Conservation (phyloP, 176 grass and related monocot genomes). For the Raddia guianensis region DNA sequence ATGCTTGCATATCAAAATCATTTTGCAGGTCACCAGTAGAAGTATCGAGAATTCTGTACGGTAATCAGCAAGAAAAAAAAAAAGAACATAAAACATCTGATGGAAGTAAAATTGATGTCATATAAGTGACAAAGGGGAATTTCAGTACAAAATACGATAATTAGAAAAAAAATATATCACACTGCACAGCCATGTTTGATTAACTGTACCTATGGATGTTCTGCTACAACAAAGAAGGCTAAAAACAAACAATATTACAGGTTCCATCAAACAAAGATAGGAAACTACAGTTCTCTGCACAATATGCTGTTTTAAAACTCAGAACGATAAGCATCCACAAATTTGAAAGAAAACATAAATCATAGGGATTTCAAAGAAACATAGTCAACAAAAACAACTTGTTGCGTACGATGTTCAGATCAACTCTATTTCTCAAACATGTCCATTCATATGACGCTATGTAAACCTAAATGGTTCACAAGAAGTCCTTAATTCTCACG, state of each 20-base stretch:
- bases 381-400: background rate
- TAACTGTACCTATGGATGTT: background rate
- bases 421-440: constrained; percentile 3
- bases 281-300: background rate
- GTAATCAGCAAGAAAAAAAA: constrained; percentile 31
- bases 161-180: background rate
- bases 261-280: constrained; percentile 24
- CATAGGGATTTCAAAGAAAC: background rate
- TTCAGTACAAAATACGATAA: background rate
- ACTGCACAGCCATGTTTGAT: background rate
- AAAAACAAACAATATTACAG: constrained; percentile 5
- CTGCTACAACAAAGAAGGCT: background rate
- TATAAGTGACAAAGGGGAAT: background rate
- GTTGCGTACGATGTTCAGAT: background rate
- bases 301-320: background rate
- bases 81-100: constrained; percentile 16
- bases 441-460: background rate
- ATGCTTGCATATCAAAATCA: constrained; percentile 83
- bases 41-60: constrained; percentile 65
- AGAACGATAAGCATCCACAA: background rate
- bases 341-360: background rate
- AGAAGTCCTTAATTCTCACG: background rate
- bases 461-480: background rate
- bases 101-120: background rate
- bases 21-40: constrained; percentile 65